Evolutionary conservation across 129 eudicot species (phyloP).

Genomic region (Pseudognaphalium luteoalbum): DNA sequence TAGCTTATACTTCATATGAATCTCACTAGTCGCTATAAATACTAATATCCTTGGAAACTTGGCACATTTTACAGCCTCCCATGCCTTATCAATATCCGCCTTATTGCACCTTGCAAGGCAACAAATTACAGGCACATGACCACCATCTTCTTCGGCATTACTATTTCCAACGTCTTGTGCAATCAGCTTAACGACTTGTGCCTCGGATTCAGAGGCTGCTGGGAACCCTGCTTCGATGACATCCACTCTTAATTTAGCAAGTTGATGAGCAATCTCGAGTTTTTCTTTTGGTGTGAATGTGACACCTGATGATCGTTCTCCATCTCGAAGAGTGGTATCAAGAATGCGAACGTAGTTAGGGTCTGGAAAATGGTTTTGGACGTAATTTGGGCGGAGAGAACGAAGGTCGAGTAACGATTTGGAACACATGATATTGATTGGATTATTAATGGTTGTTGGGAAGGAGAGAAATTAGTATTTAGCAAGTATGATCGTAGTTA

Average conservation of each 20-base stretch:
- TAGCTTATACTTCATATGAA: background rate
- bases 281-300: background rate
- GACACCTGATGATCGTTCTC: background rate
- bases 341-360: background rate
- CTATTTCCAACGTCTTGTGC: background rate
- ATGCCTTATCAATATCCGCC: background rate
- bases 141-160: background rate
- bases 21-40: background rate
- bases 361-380: background rate
- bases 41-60: background rate
- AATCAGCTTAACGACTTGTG: background rate
- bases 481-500: no score
- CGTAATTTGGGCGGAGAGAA: background rate
- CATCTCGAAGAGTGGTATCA: background rate
- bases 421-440: background rate
- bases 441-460: background rate
- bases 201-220: background rate
- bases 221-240: slow-evolving; percentile 5
- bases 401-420: no score
- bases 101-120: background rate
- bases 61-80: background rate
- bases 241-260: background rate
- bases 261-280: background rate
- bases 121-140: background rate
- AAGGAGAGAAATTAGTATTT: background rate